A percentile compares a stretch with the other conserved stretches of the same genome.
These are phyloP conservation scores for Aquanectria penicillioides DNA, from an alignment of 2,329 filamentous ascomycete species.

Conservation along the genomic window DNA sequence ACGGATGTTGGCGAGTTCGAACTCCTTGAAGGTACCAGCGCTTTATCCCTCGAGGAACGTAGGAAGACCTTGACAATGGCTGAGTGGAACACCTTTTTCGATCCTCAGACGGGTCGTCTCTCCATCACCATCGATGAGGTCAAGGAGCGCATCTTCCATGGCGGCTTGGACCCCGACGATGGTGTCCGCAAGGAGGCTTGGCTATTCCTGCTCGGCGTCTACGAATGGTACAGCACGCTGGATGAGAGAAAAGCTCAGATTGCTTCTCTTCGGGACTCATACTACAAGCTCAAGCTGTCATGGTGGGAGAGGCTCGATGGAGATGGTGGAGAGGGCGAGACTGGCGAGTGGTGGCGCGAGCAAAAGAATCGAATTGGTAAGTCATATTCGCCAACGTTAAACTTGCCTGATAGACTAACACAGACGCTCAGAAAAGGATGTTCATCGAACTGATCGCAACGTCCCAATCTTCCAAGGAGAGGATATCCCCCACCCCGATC, in stretches of 20 bases:
- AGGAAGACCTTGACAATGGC: slow-evolving; percentile 80
- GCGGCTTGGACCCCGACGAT: slow-evolving; percentile 87
- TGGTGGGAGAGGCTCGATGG: slow-evolving; percentile 98
- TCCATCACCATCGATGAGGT: slow-evolving; percentile 89
- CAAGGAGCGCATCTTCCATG: slow-evolving; percentile 97
- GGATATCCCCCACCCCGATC: slow-evolving; percentile 95
- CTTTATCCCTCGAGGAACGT: slow-evolving; percentile 78
- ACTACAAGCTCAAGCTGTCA: slow-evolving; percentile 89
- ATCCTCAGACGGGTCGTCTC: slow-evolving; percentile 76
- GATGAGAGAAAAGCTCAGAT: slow-evolving; percentile 86
- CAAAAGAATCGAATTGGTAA: slow-evolving; percentile 92
- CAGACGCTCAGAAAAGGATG: slow-evolving; percentile 84
- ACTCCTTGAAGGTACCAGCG: slow-evolving; percentile 82
- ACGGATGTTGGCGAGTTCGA: slow-evolving; percentile 97
- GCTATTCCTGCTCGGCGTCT: slow-evolving; percentile 91
- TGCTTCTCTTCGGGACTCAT: slow-evolving; percentile 90
- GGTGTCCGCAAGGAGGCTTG: slow-evolving; percentile 96
- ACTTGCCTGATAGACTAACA: slow-evolving; percentile 25
- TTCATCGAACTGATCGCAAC: slow-evolving; percentile 94
- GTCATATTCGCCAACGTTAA: no score
- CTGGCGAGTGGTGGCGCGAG: slow-evolving; percentile 96
- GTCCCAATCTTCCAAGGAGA: slow-evolving; percentile 97
- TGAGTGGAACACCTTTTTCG: slow-evolving; percentile 95
- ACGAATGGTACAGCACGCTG: slow-evolving; percentile 89
- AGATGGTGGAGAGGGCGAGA: slow-evolving; percentile 79